These are phyloP conservation scores for Penicillium sp. DNA, from an alignment of 2,329 filamentous ascomycete species.

Conservation along the genomic window DNA sequence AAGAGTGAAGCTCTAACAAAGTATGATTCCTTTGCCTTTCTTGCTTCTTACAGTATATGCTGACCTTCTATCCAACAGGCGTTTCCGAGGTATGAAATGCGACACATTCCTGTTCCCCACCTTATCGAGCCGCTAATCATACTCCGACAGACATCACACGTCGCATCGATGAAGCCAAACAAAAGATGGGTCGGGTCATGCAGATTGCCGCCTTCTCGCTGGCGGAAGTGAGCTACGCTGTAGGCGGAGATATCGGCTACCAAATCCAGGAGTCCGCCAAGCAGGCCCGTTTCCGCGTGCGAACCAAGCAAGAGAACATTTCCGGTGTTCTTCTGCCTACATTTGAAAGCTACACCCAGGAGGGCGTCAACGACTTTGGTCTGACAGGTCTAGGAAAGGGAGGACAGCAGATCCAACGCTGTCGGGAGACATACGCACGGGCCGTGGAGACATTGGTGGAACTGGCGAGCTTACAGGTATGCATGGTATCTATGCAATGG, in stretches of 20 bases:
- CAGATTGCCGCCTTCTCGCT: conserved; percentile 97
- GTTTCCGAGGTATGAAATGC: conserved; percentile 72
- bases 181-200: conserved; percentile 99
- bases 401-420: conserved; percentile 93
- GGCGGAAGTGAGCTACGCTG: conserved; percentile 94
- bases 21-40: conserved; percentile 51
- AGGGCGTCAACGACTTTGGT: conserved; percentile 92
- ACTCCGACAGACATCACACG: conserved; percentile 75
- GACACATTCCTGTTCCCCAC: conserved; percentile 24
- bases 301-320: conserved; percentile 97
- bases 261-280: conserved; percentile 97
- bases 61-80: conserved; percentile 53
- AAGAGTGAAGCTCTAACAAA: conserved; percentile 99
- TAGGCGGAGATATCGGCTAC: conserved; percentile 92
- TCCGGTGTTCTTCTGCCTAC: conserved; percentile 91
- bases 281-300: conserved; percentile 85
- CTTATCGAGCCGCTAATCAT: conserved; percentile 27
- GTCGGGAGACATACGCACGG: conserved; percentile 90
- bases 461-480: conserved; percentile 81
- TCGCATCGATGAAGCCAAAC: conserved; percentile 97
- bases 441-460: conserved; percentile 96
- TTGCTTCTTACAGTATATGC: conserved; percentile 4
- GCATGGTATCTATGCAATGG: conserved; percentile 8
- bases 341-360: conserved; percentile 86
- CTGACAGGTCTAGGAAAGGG: conserved; percentile 95